Percentiles rank a stretch among this genome's conserved stretches.
These are phyloP conservation scores for Tetracladium setigerum DNA, from an alignment of 495 filamentous ascomycete genomes.

Conservation along the genomic window DNA sequence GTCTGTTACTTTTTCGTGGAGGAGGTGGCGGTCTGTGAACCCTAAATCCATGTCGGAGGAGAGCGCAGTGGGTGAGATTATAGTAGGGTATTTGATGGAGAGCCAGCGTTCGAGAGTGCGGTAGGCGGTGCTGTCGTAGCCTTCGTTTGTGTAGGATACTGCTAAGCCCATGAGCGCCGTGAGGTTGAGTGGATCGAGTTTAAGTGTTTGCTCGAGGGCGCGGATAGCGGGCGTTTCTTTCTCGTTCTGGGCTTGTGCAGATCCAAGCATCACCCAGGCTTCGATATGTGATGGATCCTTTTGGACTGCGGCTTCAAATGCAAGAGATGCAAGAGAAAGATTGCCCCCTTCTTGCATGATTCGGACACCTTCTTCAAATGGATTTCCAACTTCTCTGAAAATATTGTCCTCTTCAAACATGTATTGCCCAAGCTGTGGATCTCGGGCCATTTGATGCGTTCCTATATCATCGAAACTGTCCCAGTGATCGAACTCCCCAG, in stretches of 20 bases:
- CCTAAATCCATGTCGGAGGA: constrained; percentile 68
- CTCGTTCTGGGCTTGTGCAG: constrained; percentile 94
- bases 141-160: constrained; percentile 98
- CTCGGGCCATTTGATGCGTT: constrained; percentile 49
- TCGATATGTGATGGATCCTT: constrained; percentile 80
- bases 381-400: constrained; percentile 66
- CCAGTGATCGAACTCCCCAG: constrained; percentile 63
- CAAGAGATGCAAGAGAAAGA: constrained; percentile 84
- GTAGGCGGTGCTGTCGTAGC: constrained; percentile 94
- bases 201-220: constrained; percentile 87
- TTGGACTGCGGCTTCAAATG: constrained; percentile 95
- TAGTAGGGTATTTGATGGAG: constrained; percentile 77
- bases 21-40: constrained; percentile 83
- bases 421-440: constrained; percentile 79
- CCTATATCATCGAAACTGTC: constrained; percentile 60
- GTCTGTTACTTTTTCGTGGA: constrained; percentile 83
- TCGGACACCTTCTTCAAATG: constrained; percentile 83
- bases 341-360: constrained; percentile 92
- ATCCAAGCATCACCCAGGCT: constrained; percentile 87
- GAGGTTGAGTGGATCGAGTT: constrained; percentile 77
- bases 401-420: constrained; percentile 91
- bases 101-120: constrained; percentile 96
- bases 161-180: constrained; percentile 90
- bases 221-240: constrained; percentile 97
- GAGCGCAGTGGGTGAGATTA: constrained; percentile 61